Conservation (phyloP, 257 asterid species). For the Nicotiana knightiana region DNA sequence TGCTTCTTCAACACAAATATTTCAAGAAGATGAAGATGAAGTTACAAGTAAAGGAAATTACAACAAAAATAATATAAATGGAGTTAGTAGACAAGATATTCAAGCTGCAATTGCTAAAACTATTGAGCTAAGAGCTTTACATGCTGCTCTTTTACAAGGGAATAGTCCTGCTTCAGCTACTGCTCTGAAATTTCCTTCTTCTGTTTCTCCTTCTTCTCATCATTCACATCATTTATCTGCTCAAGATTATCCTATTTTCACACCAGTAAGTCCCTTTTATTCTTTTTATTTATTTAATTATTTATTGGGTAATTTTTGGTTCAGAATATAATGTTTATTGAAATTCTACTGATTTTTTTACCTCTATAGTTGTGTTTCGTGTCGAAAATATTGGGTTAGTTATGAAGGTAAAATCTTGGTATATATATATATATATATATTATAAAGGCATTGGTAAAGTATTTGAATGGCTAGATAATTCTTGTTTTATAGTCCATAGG, state of each 20-base stretch:
- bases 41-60: slow-evolving; percentile 9
- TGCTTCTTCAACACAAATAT: background rate
- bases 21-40: slow-evolving; percentile 18
- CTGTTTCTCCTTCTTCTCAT: slow-evolving; percentile 66
- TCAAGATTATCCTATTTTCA: slow-evolving; percentile 88
- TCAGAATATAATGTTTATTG: too few species aligned
- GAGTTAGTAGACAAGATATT: slow-evolving; percentile 44
- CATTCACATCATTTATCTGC: slow-evolving; percentile 58
- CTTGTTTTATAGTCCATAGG: background rate
- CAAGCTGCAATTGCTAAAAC: slow-evolving; percentile 78
- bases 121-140: slow-evolving; percentile 87
- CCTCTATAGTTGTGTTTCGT: background rate
- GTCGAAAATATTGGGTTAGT: background rate
- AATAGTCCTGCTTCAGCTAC: slow-evolving; percentile 32
- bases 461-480: too few species aligned
- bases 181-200: slow-evolving; percentile 22
- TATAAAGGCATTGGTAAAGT: too few species aligned
- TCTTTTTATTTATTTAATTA: too few species aligned
- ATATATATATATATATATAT: too few species aligned
- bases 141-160: slow-evolving; percentile 72
- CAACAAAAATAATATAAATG: slow-evolving; percentile 14
- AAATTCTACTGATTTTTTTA: background rate
- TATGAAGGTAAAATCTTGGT: background rate
- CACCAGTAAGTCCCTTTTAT: slow-evolving; percentile 53
- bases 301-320: too few species aligned